These are phyloP conservation scores for Melanogaster broomeanus DNA, from an alignment of 768 basidiomycete species.

Conservation along the genomic window DNA sequence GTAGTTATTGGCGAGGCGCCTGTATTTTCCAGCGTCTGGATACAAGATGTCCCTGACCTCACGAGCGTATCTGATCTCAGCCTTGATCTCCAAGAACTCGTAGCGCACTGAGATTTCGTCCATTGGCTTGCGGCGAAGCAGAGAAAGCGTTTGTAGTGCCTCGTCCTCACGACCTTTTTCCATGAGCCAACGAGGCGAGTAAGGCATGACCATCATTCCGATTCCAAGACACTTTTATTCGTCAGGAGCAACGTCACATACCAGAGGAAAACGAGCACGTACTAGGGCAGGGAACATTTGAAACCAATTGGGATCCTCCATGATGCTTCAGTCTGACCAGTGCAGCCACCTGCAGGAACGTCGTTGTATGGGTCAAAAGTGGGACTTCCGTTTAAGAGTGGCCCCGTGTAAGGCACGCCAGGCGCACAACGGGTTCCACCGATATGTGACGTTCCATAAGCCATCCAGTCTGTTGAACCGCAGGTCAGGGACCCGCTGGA, in stretches of 20 bases:
- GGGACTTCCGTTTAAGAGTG: constrained; percentile 32
- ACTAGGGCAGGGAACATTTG: constrained; percentile 42
- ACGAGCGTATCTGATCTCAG: constrained; percentile 31
- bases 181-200: constrained; percentile 45
- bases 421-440: constrained; percentile 35
- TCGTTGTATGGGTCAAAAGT: constrained; percentile 30
- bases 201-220: constrained; percentile 39
- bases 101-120: constrained; percentile 36
- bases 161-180: constrained; percentile 39
- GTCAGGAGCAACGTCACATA: neutral
- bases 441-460: constrained; percentile 34
- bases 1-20: constrained; percentile 24
- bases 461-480: constrained; percentile 29
- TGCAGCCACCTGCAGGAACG: constrained; percentile 33
- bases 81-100: constrained; percentile 42
- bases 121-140: constrained; percentile 34
- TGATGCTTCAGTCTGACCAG: constrained; percentile 31
- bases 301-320: constrained; percentile 39
- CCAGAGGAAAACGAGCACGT: constrained; percentile 14
- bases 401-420: constrained; percentile 27
- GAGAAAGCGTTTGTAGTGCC: constrained; percentile 34
- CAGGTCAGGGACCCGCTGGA: neutral
- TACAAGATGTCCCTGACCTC: constrained; percentile 18
- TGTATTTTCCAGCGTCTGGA: constrained; percentile 24
- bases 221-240: constrained; percentile 27